Conservation (phyloP, 345 rosid genomes). For the Kandelia obovata region DNA sequence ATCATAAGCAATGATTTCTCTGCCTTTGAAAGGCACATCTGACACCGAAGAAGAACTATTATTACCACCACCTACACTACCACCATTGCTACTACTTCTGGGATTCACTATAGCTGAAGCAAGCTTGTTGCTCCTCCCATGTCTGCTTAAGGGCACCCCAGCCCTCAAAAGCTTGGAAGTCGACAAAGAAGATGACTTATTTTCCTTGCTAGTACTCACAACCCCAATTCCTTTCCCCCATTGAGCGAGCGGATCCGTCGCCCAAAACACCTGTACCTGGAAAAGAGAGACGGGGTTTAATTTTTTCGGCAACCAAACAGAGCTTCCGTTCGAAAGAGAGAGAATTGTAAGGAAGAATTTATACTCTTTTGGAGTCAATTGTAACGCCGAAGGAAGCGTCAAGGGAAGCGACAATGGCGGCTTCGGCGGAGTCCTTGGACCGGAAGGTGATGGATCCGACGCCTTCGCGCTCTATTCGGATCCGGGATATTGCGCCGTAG, state of each 20-base stretch:
- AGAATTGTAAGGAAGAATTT: background rate
- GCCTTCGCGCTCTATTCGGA: constrained; percentile 66
- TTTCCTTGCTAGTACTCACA: constrained; percentile 29
- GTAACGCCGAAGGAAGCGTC: constrained; percentile 70
- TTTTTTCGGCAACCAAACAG: background rate
- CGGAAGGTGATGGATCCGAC: constrained; percentile 61
- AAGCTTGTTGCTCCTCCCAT: constrained; percentile 66
- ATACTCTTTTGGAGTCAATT: constrained; percentile 52
- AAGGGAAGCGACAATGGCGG: constrained; percentile 69
- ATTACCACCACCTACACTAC: background rate
- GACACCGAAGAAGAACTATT: constrained; percentile 14
- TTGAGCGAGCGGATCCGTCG: constrained; percentile 65
- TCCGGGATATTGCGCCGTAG: constrained; percentile 82
- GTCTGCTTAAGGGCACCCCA: constrained; percentile 68
- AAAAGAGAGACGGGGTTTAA: background rate
- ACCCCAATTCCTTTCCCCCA: constrained; percentile 67
- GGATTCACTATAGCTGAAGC: constrained; percentile 72
- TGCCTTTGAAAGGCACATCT: constrained; percentile 46
- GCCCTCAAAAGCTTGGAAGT: constrained; percentile 57
- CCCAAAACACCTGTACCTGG: constrained; percentile 76
- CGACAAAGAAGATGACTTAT: constrained; percentile 36
- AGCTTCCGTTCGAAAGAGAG: background rate
- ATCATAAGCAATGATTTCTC: constrained; percentile 72
- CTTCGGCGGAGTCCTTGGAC: constrained; percentile 66
- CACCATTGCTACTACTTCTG: constrained; percentile 17